Percentiles rank a stretch among this genome's conserved stretches.
These are phyloP conservation scores for Eucalyptus victrix DNA, from an alignment of 345 rosid genomes.

Conservation along the genomic window DNA sequence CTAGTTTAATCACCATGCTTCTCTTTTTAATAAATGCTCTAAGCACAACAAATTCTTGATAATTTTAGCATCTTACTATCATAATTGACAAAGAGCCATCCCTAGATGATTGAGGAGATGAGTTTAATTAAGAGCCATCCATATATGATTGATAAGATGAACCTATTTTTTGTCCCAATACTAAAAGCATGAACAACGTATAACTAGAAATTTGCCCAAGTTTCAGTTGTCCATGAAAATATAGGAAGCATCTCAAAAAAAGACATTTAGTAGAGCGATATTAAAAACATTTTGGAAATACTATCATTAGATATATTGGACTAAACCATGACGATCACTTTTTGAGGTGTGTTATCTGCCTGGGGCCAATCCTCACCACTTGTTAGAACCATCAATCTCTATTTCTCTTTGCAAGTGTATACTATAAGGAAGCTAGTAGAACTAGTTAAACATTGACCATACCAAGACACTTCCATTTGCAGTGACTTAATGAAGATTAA, in stretches of 20 bases:
- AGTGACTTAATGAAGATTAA: not conserved
- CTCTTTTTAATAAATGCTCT: not conserved
- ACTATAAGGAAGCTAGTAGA: not conserved
- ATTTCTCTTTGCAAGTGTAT: not conserved
- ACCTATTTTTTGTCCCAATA: not conserved
- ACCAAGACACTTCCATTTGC: not conserved
- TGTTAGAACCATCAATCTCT: not conserved
- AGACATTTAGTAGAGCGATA: not conserved
- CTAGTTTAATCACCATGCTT: not conserved
- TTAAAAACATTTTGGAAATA: not conserved
- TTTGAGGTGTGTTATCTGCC: not conserved
- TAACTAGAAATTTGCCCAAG: not conserved
- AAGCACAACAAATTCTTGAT: not conserved
- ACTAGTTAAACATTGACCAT: not conserved
- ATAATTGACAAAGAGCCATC: not conserved
- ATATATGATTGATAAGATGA: not conserved
- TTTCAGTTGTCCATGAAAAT: not conserved
- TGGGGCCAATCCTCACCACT: not conserved
- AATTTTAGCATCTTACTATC: not conserved
- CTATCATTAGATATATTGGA: not conserved
- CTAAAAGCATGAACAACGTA: not conserved
- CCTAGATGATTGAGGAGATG: not conserved
- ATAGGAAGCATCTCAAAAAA: not conserved
- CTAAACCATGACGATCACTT: not conserved
- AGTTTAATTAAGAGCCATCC: not conserved